A percentile compares a stretch with the other conserved stretches of the same genome.
Conservation (phyloP, 148 eudicot genomes). For the Heliamphora exappendiculata region DNA sequence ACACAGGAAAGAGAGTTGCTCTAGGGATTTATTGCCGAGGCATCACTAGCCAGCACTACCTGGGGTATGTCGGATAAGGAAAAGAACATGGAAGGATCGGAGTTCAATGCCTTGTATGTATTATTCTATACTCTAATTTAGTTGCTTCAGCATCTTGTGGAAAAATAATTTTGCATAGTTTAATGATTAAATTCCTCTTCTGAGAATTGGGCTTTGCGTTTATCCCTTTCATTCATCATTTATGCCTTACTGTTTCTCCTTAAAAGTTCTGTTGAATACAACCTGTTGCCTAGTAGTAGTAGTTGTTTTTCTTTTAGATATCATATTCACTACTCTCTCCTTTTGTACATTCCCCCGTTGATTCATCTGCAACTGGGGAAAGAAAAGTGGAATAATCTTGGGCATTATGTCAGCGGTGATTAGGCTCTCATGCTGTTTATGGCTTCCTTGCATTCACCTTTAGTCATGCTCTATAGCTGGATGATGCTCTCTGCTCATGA, state of each 20-base stretch:
- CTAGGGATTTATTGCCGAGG: too few relatives aligned
- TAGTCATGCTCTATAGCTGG: neutral
- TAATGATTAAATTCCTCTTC: neutral
- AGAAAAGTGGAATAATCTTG: neutral
- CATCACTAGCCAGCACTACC: too few relatives aligned
- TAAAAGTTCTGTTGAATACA: neutral
- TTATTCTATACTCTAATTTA: neutral
- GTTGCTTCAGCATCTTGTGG: neutral
- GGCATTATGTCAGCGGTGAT: neutral
- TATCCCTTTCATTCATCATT: too few relatives aligned
- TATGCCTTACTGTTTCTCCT: neutral
- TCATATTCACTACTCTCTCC: neutral
- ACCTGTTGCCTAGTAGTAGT: neutral
- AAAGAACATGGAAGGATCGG: too few relatives aligned
- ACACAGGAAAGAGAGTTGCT: too few relatives aligned
- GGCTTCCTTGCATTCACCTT: neutral
- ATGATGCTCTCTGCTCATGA: neutral
- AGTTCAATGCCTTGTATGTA: too few relatives aligned
- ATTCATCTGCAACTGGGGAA: slow-evolving; percentile 2
- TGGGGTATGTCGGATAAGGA: too few relatives aligned
- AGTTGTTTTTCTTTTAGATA: neutral
- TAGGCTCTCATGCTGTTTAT: neutral
- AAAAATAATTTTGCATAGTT: neutral
- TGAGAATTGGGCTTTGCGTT: neutral
- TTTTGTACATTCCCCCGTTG: neutral